A percentile compares a stretch with the other conserved stretches of the same genome.
Conservation (phyloP, 805 yeast species). For the Teunomyces barrocoloradensis region DNA sequence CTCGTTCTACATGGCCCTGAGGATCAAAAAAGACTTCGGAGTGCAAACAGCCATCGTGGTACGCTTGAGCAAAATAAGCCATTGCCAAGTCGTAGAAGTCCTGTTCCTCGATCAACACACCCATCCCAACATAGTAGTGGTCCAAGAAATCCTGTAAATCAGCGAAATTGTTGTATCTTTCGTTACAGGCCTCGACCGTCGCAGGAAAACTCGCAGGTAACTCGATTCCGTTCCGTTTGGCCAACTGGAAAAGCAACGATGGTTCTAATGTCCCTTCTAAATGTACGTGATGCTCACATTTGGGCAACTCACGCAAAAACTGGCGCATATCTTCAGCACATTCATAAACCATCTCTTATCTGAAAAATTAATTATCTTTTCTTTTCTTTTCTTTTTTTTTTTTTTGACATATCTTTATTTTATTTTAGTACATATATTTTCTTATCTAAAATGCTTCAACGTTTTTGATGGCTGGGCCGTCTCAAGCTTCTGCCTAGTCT, state of each 20-base stretch:
- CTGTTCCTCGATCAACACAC: slow-evolving; percentile 63
- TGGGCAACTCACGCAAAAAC: slow-evolving; percentile 56
- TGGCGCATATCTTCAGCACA: slow-evolving; percentile 3
- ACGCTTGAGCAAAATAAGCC: slow-evolving; percentile 62
- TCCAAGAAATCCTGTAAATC: slow-evolving; percentile 77
- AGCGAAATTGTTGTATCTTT: slow-evolving; percentile 58
- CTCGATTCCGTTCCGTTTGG: slow-evolving; percentile 57
- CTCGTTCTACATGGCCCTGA: slow-evolving; percentile 76
- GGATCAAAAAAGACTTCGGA: slow-evolving; percentile 83
- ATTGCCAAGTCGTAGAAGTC: slow-evolving; percentile 80
- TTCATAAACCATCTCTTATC: background rate
- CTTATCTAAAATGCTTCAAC: background rate
- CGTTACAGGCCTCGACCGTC: slow-evolving; percentile 46
- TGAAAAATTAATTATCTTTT: background rate
- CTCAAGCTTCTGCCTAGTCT: slow-evolving; percentile 29
- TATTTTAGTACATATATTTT: background rate
- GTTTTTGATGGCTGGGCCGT: slow-evolving; percentile 5
- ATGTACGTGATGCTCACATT: slow-evolving; percentile 86
- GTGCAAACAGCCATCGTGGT: slow-evolving; percentile 59
- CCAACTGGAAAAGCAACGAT: slow-evolving; percentile 64
- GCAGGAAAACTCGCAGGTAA: slow-evolving; percentile 66
- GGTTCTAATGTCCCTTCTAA: slow-evolving; percentile 79
- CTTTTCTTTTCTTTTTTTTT: background rate
- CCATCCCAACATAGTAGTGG: slow-evolving; percentile 78
- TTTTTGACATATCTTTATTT: background rate